Evolutionary conservation across 768 basidiomycete species (phyloP), one percentile per base, ranked within the genome.

Genomic region (Psilocybe cubensis): DNA sequence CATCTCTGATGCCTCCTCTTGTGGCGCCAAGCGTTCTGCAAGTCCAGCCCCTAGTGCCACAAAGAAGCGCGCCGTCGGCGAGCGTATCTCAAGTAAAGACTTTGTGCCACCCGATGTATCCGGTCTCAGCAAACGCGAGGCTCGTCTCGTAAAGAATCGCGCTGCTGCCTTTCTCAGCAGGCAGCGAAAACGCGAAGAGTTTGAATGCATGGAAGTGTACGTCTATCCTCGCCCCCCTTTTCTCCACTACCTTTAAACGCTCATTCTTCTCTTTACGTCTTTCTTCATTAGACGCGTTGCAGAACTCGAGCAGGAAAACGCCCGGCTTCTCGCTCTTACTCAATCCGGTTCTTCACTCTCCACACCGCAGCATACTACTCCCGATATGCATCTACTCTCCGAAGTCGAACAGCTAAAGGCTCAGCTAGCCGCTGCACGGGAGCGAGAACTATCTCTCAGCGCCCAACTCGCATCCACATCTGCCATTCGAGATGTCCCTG

Each of bases 111-210:
- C 93, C 47, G 92, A 95, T 69, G 92, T 94, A 57, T 83, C 86
- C 57, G 94, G 94, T 48, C 82, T 95, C 57, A 87, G 82, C 79
- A 95, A 95, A 73, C 91, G 93, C 49, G 93, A 95, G 74, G 93
- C 93, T 58, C 86, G 93, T 51, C 82, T 95, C 8, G 90, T 95
- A 56, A 95, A 95, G 80, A 95, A 95, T 76, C 83, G 93, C 55
- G 93, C 93, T 11, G 93, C 93, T 10, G 93, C 93, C 57, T 95
- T 95, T 78, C 87, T 95, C 68, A 89, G 87, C 74, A 81, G 93
- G 70, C 93, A 95, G 72, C 82, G 93, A 66, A 95, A 95, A 74
- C 85, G 93, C 54, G 93, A 95, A 75, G 92, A 94, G 76, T 95
- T 93, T 67, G 93, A 95, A 74, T 78, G 70, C 66, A 94, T 95